Evolutionary conservation across 2,329 filamentous ascomycete species (phyloP), one percentile per base, ranked within the genome.

Genomic region (Dothideomycetes sp.): DNA sequence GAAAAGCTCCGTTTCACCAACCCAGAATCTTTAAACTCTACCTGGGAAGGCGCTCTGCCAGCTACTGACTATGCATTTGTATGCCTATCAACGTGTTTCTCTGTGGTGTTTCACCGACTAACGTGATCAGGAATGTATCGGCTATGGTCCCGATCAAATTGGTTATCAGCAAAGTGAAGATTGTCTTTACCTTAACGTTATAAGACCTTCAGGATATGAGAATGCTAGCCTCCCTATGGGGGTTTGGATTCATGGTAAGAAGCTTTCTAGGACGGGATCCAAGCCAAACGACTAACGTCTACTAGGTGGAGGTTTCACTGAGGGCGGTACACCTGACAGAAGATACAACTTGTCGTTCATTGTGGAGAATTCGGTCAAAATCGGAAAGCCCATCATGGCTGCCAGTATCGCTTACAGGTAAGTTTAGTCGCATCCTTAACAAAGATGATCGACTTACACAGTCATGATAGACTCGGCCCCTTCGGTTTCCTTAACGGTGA

Each of bases 401-500:
- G 67, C 80, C 36, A 73, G 67, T 54, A 72, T 80, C 54, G 75
- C 73, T 58, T 77, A 83, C 57, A 70, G 81, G 27, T 29, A 13
- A 29, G 8, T 12, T 29, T n/a, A 29, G 12, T 9, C 27, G 8
- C n/a, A 29, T 29, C 6, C 27, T 29, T 29, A 11, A 11, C 22
- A 24, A 24, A 11, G 12, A 24, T 24, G n/a, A 24, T 13, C 15
- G 27, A 29, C 27, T 5, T 29, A 13, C 5, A 5, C 27, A 33
- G n/a, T n/a, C n/a, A n/a, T n/a, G n/a, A n/a, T n/a, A n/a, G 37
- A 8, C 68, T 84, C 34, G 76, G 77, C 2, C 71, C 75, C 4
- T 70, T 85, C 52, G 84, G 84, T 0, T 86, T 89, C 59, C 58
- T 84, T 19, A 70, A 74, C 8, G 77, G 70, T n/a, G 57, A 58